Percentiles rank a stretch among this genome's conserved stretches.
These are phyloP conservation scores for Serendipita indica DNA, from an alignment of 768 basidiomycete genomes.

Conservation along the genomic window DNA sequence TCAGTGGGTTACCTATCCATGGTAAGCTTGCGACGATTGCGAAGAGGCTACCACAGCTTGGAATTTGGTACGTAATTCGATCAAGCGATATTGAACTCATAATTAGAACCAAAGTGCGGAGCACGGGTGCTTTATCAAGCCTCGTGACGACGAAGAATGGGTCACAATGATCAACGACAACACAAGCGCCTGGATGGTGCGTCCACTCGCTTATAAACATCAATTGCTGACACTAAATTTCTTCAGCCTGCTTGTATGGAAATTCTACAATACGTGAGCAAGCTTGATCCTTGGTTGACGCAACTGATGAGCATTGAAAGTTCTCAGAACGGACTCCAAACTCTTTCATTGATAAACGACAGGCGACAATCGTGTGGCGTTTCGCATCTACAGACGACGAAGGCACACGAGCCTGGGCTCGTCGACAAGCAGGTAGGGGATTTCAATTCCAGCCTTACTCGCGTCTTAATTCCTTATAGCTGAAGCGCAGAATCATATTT, in stretches of 20 bases:
- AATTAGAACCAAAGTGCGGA: constrained; percentile 41
- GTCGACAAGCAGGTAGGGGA: constrained; percentile 43
- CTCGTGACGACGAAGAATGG: constrained; percentile 39
- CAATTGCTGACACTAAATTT: not conserved
- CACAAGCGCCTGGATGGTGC: constrained; percentile 55
- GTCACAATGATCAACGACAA: constrained; percentile 66
- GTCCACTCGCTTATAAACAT: not conserved
- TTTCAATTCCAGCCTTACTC: not conserved
- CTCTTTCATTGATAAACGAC: constrained; percentile 69
- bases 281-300: not conserved
- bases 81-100: constrained; percentile 2
- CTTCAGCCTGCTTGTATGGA: constrained; percentile 56
- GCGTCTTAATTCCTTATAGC: constrained; percentile 24
- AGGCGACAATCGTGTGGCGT: constrained; percentile 71
- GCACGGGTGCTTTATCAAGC: constrained; percentile 76
- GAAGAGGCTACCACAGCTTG: constrained; percentile 46
- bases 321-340: constrained; percentile 82
- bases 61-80: constrained; percentile 46
- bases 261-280: constrained; percentile 64
- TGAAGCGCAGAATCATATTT: constrained; percentile 85
- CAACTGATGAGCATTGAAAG: constrained; percentile 25
- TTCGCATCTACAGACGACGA: constrained; percentile 37
- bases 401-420: constrained; percentile 63
- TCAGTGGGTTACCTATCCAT: constrained; percentile 57
- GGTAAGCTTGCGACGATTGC: constrained; percentile 51